phyloP scores from a whole-genome alignment of 495 filamentous ascomycete species.

The Rusavskia elegans region DNA sequence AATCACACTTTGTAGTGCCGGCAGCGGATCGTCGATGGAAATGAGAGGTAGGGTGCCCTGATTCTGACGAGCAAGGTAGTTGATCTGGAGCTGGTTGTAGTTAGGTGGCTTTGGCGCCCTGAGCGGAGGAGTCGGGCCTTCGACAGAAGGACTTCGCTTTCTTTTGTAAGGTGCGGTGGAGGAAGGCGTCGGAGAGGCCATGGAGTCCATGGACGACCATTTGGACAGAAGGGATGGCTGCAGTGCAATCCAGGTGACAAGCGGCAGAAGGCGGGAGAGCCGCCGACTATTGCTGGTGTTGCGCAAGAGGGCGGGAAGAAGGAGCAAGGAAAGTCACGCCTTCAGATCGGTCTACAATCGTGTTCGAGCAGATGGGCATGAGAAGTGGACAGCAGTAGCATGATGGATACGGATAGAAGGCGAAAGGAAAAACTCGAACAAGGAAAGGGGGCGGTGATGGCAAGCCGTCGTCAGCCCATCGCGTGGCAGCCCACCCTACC shows the following conservation, averaged over 20 bases:
- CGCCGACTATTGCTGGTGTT: neutral
- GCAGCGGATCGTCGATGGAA: conserved; percentile 40
- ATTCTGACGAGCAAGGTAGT: conserved; percentile 58
- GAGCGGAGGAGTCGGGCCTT: conserved; percentile 24
- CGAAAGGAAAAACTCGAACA: conserved; percentile 4
- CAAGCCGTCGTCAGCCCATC: neutral
- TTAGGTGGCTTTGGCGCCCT: conserved; percentile 35
- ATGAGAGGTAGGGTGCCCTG: conserved; percentile 46
- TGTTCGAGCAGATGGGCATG: neutral
- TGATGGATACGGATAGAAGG: conserved; percentile 4
- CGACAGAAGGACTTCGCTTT: conserved; percentile 41
- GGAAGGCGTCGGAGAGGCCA: conserved; percentile 2
- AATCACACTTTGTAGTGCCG: conserved; percentile 48
- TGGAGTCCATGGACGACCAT: conserved; percentile 3
- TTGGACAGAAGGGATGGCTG: neutral
- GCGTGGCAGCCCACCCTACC: conserved; percentile 4
- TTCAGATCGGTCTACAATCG: conserved; percentile 2
- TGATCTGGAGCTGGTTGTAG: conserved; percentile 55
- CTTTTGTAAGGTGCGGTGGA: conserved; percentile 31
- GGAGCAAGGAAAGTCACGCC: conserved; percentile 6
- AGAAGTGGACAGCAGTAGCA: neutral
- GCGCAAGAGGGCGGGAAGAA: conserved; percentile 1
- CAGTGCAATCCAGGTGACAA: neutral
- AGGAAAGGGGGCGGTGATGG: conserved; percentile 7
- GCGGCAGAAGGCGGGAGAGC: neutral